A percentile compares a stretch with the other conserved stretches of the same genome.
Evolutionary conservation across 495 filamentous ascomycete genomes (phyloP).

Genomic region (Hypomontagnella monticulosa): DNA sequence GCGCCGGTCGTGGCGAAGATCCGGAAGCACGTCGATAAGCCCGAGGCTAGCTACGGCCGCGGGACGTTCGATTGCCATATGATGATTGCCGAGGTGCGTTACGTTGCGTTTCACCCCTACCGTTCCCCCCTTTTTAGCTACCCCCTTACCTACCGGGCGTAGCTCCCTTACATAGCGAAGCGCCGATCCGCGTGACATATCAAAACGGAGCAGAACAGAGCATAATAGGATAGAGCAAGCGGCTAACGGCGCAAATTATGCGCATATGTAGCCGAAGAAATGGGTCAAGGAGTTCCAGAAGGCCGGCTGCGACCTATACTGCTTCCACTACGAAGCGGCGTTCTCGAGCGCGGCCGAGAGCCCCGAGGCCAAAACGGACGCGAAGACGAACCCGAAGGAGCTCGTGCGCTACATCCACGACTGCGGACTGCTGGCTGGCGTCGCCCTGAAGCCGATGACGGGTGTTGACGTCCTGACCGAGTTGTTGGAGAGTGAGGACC

Average conservation of each 20-base stretch:
- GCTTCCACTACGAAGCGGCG: conserved; percentile 99
- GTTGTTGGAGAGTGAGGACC: conserved; percentile 74
- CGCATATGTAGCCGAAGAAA: conserved; percentile 80
- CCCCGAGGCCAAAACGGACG: conserved; percentile 71
- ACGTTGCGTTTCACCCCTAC: background rate
- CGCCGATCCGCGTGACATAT: background rate
- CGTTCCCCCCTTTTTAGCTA: background rate
- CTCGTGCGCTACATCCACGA: conserved; percentile 91
- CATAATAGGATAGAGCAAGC: background rate
- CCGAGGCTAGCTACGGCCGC: conserved; percentile 64
- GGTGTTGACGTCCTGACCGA: conserved; percentile 90
- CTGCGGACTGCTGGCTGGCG: conserved; percentile 86
- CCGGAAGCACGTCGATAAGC: conserved; percentile 76
- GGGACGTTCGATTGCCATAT: conserved; percentile 99
- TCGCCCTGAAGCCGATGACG: conserved; percentile 95
- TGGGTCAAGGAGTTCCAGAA: conserved; percentile 95
- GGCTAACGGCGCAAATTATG: conserved; percentile 1
- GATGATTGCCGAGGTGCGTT: conserved; percentile 95
- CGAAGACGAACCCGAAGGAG: conserved; percentile 79
- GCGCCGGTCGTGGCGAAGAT: conserved; percentile 93
- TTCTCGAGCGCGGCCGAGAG: conserved; percentile 84
- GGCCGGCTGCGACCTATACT: conserved; percentile 96
- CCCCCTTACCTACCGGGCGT: background rate
- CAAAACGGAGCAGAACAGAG: too few relatives aligned
- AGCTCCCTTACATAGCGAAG: background rate